Percentiles rank a stretch among this genome's conserved stretches.
Conservation (phyloP, 2,329 filamentous ascomycete species). For the Colletotrichum horii region DNA sequence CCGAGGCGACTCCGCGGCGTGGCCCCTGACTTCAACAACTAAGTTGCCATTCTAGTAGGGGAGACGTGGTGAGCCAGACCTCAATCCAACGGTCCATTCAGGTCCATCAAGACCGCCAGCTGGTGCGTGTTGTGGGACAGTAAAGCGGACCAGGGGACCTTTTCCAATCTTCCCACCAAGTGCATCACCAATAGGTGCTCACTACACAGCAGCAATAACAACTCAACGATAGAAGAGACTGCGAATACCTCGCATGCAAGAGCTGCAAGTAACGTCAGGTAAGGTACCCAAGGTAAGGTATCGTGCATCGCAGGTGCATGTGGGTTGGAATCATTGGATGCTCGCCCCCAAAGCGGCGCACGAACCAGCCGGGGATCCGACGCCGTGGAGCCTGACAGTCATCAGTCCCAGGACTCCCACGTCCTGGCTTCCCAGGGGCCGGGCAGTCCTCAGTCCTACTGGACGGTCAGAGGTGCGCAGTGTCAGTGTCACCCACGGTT, state of each 20-base stretch:
- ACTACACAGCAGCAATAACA: neutral
- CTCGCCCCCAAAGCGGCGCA: neutral
- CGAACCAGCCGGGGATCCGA: neutral
- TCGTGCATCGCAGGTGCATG: neutral
- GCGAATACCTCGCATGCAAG: neutral
- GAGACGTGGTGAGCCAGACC: neutral
- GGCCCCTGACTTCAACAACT: neutral
- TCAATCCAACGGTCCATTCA: neutral
- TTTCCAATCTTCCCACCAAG: neutral
- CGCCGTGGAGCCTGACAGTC: neutral
- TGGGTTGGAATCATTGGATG: neutral
- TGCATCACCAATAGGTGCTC: neutral
- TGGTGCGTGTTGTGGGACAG: constrained; percentile 16
- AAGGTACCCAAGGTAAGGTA: neutral
- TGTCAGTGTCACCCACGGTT: neutral
- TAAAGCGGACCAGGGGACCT: neutral
- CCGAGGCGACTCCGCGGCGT: neutral
- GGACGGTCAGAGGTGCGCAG: neutral
- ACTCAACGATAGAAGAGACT: neutral
- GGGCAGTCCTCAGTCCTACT: neutral
- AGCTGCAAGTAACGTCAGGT: neutral
- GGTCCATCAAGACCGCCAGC: neutral
- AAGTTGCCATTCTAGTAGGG: neutral
- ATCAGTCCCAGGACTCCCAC: neutral
- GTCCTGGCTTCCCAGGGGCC: neutral